phyloP scores from a whole-genome alignment of 2,329 filamentous ascomycete species.

The Arthrinium phaeospermum region DNA sequence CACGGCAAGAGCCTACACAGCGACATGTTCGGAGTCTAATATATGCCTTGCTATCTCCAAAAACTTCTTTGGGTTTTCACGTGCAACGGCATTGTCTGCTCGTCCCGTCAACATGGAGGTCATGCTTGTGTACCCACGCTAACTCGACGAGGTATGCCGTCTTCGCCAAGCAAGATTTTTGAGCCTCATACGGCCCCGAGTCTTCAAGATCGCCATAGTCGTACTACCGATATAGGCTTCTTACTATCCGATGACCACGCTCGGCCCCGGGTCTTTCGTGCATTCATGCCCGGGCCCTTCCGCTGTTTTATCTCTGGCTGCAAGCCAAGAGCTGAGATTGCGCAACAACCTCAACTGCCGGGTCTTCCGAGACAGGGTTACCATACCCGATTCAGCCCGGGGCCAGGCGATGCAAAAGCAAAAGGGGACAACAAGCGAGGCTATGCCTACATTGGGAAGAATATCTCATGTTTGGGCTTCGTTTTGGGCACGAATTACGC shows the following conservation, averaged over 20 bases:
- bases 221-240: not conserved
- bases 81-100: not conserved
- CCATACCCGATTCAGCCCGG: not conserved
- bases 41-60: not conserved
- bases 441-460: not conserved
- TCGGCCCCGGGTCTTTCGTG: not conserved
- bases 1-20: not conserved
- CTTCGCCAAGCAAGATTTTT: not conserved
- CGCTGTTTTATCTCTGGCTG: not conserved
- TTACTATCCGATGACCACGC: not conserved
- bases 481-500: not conserved
- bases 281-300: not conserved
- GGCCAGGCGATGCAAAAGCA: not conserved
- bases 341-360: not conserved
- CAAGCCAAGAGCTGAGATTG: not conserved
- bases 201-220: not conserved
- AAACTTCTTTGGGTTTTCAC: not conserved
- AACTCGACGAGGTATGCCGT: not conserved
- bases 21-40: not conserved
- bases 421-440: not conserved
- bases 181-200: not conserved
- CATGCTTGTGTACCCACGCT: not conserved
- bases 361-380: not conserved
- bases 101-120: not conserved
- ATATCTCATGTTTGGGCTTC: not conserved